phyloP scores from a whole-genome alignment of 306 rosid genomes.

The Clitoria ternatea region DNA sequence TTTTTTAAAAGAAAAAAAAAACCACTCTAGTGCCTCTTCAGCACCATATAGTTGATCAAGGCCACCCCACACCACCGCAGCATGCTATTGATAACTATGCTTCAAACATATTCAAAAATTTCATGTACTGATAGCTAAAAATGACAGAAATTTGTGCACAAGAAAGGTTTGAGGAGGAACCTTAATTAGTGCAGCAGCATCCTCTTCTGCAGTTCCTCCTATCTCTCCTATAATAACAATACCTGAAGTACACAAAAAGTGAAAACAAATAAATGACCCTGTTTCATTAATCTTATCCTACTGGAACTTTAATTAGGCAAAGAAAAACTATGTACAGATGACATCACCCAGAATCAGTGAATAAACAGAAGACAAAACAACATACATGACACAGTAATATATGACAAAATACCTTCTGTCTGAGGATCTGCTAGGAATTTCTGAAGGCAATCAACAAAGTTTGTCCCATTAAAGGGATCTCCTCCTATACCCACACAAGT shows the following conservation, averaged over 20 bases:
- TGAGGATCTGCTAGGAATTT: slow-evolving; percentile 86
- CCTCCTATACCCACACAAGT: slow-evolving; percentile 99
- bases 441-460: slow-evolving; percentile 90
- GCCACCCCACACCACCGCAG: no score
- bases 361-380: slow-evolving; percentile 5
- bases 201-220: slow-evolving; percentile 99
- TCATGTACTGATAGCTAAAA: background rate
- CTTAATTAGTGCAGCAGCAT: slow-evolving; percentile 98
- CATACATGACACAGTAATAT: slow-evolving; percentile 24
- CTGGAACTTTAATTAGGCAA: slow-evolving; percentile 4
- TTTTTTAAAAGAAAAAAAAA: no score
- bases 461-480: slow-evolving; percentile 98
- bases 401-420: slow-evolving; percentile 68
- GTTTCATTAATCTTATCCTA: slow-evolving; percentile 10
- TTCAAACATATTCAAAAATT: no score
- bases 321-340: slow-evolving; percentile 15
- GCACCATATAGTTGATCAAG: no score
- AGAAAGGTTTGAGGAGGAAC: slow-evolving; percentile 33
- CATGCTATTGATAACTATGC: no score
- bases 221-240: slow-evolving; percentile 94
- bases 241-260: slow-evolving; percentile 52
- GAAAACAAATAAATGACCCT: slow-evolving; percentile 1
- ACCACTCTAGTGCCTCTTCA: no score
- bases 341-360: background rate
- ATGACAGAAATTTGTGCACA: background rate